Conservation (phyloP, 2,329 filamentous ascomycete genomes). For the Hymenoscyphus scutula region DNA sequence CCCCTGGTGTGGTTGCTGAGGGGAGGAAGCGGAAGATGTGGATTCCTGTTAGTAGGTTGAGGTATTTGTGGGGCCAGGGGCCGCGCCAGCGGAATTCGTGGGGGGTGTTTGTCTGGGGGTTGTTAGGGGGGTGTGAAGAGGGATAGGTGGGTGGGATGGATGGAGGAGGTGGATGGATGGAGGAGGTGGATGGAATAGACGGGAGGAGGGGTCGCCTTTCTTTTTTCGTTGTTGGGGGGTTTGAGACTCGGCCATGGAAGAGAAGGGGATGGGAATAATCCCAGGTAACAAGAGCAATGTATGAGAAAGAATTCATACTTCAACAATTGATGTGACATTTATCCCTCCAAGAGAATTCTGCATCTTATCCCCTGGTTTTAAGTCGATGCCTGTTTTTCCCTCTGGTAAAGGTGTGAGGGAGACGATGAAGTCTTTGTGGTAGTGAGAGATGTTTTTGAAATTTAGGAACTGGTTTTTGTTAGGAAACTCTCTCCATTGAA, state of each 20-base stretch:
- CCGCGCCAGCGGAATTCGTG: conserved; percentile 8
- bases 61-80: conserved; percentile 7
- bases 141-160: neutral
- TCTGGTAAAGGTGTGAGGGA: conserved; percentile 3
- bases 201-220: too few relatives aligned
- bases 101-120: neutral
- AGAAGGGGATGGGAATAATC: too few relatives aligned
- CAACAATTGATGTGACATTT: neutral
- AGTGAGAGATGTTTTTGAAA: neutral
- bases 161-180: too few relatives aligned
- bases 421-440: conserved; percentile 1
- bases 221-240: too few relatives aligned
- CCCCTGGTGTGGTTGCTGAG: neutral
- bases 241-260: too few relatives aligned
- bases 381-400: conserved; percentile 3
- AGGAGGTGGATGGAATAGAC: too few relatives aligned
- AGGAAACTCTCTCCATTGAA: neutral
- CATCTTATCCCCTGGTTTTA: conserved; percentile 4
- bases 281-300: neutral
- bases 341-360: conserved; percentile 5
- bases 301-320: neutral
- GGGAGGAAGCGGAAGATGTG: conserved; percentile 6
- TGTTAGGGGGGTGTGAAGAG: neutral
- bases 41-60: conserved; percentile 7
- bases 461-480: neutral